Evolutionary conservation across 1,139 yeast species (phyloP).

Genomic region (Zygosaccharomyces pseudobailii): DNA sequence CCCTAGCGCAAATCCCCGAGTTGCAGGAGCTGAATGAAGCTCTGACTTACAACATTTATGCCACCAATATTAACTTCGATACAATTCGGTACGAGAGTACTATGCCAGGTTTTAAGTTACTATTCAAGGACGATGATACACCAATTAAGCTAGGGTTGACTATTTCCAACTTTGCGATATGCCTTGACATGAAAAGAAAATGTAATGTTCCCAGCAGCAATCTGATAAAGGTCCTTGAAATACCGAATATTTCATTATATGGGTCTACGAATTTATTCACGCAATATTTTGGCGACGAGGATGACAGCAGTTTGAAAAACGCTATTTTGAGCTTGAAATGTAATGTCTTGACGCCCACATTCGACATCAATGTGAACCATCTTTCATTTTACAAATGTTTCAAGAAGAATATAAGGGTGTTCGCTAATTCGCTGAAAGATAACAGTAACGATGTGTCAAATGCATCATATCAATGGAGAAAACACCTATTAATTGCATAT

Average conservation of each 20-base stretch:
- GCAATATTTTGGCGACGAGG: slow-evolving; percentile 41
- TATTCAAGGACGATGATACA: slow-evolving; percentile 47
- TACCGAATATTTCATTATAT: slow-evolving; percentile 51
- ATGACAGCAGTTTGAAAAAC: slow-evolving; percentile 42
- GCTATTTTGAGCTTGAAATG: slow-evolving; percentile 49
- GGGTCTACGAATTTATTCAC: slow-evolving; percentile 51
- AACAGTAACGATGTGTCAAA: slow-evolving; percentile 9
- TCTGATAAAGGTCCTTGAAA: slow-evolving; percentile 42
- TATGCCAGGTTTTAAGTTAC: slow-evolving; percentile 56
- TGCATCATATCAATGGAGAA: slow-evolving; percentile 7
- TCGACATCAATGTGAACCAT: slow-evolving; percentile 37
- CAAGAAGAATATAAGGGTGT: slow-evolving; percentile 30
- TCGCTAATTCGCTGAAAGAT: slow-evolving; percentile 22
- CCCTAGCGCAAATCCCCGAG: slow-evolving; percentile 22
- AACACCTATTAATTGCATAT: slow-evolving; percentile 19
- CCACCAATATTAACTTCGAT: slow-evolving; percentile 29
- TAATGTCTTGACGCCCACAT: slow-evolving; percentile 44
- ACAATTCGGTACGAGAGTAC: slow-evolving; percentile 30
- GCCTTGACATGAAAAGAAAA: slow-evolving; percentile 36
- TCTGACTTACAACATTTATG: slow-evolving; percentile 20
- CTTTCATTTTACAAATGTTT: slow-evolving; percentile 31
- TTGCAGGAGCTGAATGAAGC: slow-evolving; percentile 19
- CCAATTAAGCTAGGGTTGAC: slow-evolving; percentile 52
- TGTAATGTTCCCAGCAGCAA: slow-evolving; percentile 15
- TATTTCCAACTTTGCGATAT: slow-evolving; percentile 38